A percentile compares a stretch with the other conserved stretches of the same genome.
phyloP scores from a whole-genome alignment of 108 stramenopile genomes.

The Epipyxis sp. region DNA sequence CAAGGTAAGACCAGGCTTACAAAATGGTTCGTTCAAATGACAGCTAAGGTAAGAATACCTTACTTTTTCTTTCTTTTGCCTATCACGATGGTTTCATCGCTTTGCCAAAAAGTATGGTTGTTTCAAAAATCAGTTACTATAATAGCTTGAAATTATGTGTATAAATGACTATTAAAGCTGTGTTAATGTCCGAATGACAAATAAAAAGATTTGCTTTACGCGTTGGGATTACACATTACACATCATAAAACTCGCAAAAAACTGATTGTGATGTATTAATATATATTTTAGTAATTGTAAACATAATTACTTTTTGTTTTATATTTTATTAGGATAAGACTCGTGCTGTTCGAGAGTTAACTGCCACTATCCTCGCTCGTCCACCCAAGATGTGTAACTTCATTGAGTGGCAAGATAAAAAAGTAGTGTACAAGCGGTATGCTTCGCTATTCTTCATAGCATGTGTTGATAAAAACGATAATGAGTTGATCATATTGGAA shows the following conservation, averaged over 20 bases:
- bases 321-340: slow-evolving; percentile 63
- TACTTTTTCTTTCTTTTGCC: neutral
- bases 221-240: no score
- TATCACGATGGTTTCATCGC: neutral
- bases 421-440: slow-evolving; percentile 67
- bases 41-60: slow-evolving; percentile 38
- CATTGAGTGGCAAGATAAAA: slow-evolving; percentile 91
- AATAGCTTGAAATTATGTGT: no score
- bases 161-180: no score
- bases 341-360: slow-evolving; percentile 84
- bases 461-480: slow-evolving; percentile 58
- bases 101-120: no score
- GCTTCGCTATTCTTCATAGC: slow-evolving; percentile 63
- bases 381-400: slow-evolving; percentile 98
- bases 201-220: no score
- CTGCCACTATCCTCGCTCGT: slow-evolving; percentile 81
- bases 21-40: slow-evolving; percentile 59
- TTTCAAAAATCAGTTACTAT: no score
- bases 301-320: neutral
- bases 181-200: no score
- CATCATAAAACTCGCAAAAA: neutral
- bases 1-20: slow-evolving; percentile 66
- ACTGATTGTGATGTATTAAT: neutral
- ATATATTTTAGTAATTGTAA: neutral
- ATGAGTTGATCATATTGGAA: slow-evolving; percentile 70